Conservation (phyloP, 2,329 filamentous ascomycete genomes). For the Aspergillus quadrilineatus region DNA sequence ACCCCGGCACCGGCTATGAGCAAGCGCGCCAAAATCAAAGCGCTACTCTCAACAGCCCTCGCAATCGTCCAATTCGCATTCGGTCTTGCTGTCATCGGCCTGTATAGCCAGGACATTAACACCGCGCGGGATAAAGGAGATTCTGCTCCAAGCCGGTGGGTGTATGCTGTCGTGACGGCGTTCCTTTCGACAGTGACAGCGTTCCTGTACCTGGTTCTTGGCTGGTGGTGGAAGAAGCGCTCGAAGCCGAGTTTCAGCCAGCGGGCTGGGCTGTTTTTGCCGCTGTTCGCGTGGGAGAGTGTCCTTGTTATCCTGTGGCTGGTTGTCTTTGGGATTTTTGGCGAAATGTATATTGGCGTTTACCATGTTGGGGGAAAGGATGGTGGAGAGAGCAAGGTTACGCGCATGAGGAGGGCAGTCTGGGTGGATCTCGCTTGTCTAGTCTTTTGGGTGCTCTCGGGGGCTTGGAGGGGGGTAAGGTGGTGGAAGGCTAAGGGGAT, state of each 20-base stretch:
- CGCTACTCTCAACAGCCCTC: conserved; percentile 45
- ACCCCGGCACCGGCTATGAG: conserved; percentile 5
- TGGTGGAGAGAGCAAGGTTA: conserved; percentile 42
- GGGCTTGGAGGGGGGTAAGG: conserved; percentile 39
- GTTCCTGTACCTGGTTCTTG: conserved; percentile 64
- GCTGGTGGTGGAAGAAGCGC: conserved; percentile 38
- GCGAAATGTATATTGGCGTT: conserved; percentile 69
- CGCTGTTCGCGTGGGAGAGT: conserved; percentile 66
- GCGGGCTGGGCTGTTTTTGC: conserved; percentile 25
- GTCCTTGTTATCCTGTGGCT: conserved; percentile 77
- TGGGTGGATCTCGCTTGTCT: conserved; percentile 78
- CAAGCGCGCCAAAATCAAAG: conserved; percentile 18
- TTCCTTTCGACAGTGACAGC: conserved; percentile 64
- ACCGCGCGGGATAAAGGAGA: conserved; percentile 45
- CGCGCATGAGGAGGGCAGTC: conserved; percentile 80
- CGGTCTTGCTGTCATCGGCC: conserved; percentile 71
- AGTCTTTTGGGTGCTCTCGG: conserved; percentile 71
- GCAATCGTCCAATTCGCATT: conserved; percentile 76
- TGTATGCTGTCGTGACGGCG: conserved; percentile 72
- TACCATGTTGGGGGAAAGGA: conserved; percentile 11
- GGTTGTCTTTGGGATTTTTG: conserved; percentile 80
- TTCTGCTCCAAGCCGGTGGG: conserved; percentile 68
- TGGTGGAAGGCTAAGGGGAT: conserved; percentile 32
- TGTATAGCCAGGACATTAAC: conserved; percentile 70
- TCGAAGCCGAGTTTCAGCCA: conserved; percentile 32